Conservation (phyloP, 371 early-diverging fungal genomes). For the Capniomyces stellatus region DNA sequence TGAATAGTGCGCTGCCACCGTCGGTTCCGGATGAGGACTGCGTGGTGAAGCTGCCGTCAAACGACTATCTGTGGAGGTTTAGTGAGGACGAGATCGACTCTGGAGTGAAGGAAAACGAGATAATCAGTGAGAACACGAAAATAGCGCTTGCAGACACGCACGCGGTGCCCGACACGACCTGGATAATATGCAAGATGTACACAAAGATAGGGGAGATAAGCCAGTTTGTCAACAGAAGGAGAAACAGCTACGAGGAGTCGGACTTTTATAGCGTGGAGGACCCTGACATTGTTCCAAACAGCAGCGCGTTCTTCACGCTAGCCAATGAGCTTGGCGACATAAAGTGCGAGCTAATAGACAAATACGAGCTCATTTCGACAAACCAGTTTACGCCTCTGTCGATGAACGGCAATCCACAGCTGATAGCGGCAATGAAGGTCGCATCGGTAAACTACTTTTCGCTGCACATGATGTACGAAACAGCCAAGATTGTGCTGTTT, state of each 20-base stretch:
- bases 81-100: neutral
- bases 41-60: constrained; percentile 20
- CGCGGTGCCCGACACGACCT: constrained; percentile 1
- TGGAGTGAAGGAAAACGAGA: neutral
- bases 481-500: constrained; percentile 24
- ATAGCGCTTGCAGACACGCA: neutral
- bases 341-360: constrained; percentile 1
- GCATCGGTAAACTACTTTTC: constrained; percentile 12
- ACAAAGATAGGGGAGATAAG: constrained; percentile 13
- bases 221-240: constrained; percentile 22
- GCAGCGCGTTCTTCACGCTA: constrained; percentile 19
- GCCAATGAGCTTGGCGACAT: constrained; percentile 21
- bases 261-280: constrained; percentile 12
- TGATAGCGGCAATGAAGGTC: neutral
- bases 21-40: constrained; percentile 24
- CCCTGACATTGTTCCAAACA: constrained; percentile 13
- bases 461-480: constrained; percentile 22
- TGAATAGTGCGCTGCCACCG: constrained; percentile 23
- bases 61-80: constrained; percentile 21
- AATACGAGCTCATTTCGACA: constrained; percentile 1
- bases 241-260: constrained; percentile 3
- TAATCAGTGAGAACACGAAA: neutral
- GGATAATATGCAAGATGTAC: constrained; percentile 5
- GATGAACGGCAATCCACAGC: neutral
- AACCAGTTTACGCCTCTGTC: neutral